phyloP scores from a whole-genome alignment of 2,329 filamentous ascomycete species.

The Penicillium sp. region DNA sequence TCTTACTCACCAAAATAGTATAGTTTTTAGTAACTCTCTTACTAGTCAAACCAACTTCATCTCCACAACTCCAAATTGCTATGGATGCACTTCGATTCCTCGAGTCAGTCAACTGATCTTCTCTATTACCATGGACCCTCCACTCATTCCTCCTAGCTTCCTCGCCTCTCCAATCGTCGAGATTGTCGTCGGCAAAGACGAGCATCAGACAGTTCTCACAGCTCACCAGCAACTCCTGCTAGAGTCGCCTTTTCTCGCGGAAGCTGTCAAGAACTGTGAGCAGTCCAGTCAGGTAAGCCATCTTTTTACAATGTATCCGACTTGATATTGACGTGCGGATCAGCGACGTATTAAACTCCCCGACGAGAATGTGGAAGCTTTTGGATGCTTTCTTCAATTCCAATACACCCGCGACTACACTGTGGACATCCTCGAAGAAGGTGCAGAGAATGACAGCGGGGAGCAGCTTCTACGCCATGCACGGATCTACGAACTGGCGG shows the following conservation, averaged over 20 bases:
- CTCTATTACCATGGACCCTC: neutral
- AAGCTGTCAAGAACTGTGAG: conserved; percentile 56
- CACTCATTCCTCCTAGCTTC: conserved; percentile 39
- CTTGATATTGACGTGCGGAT: conserved; percentile 17
- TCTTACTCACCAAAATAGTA: too few relatives aligned
- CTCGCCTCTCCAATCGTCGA: conserved; percentile 65
- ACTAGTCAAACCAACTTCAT: conserved; percentile 1
- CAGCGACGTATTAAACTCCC: conserved; percentile 63
- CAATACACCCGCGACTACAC: conserved; percentile 86
- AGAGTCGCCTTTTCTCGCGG: conserved; percentile 68
- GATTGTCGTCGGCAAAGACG: conserved; percentile 58
- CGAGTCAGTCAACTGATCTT: conserved; percentile 17
- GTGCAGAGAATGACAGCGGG: conserved; percentile 74
- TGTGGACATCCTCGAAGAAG: conserved; percentile 51
- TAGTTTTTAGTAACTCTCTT: too few relatives aligned
- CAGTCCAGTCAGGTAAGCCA: conserved; percentile 53
- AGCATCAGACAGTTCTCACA: conserved; percentile 58
- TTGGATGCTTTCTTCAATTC: conserved; percentile 74
- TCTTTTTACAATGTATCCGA: neutral
- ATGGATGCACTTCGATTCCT: conserved; percentile 27
- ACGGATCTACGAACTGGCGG: conserved; percentile 79
- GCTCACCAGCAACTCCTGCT: conserved; percentile 73
- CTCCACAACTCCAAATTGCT: conserved; percentile 8
- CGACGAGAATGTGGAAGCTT: conserved; percentile 63
- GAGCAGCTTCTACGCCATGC: conserved; percentile 82